Percentiles rank a stretch among this genome's conserved stretches.
Evolutionary conservation across 352 stramenopile genomes (phyloP).

Genomic region (Globisporangium nodosum): DNA sequence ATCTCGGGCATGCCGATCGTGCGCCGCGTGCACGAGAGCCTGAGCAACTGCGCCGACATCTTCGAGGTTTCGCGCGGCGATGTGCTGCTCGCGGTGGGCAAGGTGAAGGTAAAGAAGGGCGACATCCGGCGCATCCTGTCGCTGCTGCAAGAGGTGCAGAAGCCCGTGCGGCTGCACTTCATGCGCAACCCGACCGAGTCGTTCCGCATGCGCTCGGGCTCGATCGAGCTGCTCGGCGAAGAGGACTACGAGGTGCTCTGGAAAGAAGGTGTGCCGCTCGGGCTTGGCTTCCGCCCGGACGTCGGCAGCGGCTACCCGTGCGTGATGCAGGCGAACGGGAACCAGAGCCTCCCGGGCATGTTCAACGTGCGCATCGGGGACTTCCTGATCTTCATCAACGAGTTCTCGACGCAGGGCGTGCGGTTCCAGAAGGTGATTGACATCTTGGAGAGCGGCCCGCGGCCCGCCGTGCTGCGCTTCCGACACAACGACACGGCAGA

Average conservation of each 20-base stretch:
- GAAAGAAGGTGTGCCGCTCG: conserved; percentile 79
- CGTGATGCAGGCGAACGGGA: conserved; percentile 74
- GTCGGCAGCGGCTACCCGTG: conserved; percentile 70
- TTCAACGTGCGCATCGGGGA: conserved; percentile 82
- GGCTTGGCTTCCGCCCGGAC: conserved; percentile 74
- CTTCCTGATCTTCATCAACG: conserved; percentile 82
- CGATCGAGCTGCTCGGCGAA: conserved; percentile 68
- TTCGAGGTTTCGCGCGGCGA: conserved; percentile 80
- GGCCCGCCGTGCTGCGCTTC: conserved; percentile 75
- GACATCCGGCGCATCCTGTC: conserved; percentile 75
- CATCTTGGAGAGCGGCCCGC: conserved; percentile 73
- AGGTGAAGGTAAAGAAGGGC: conserved; percentile 71
- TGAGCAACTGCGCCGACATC: conserved; percentile 84
- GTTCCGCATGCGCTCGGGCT: conserved; percentile 60
- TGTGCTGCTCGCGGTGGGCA: conserved; percentile 69
- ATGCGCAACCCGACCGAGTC: conserved; percentile 66
- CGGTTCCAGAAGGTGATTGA: conserved; percentile 86
- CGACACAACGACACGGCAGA: conserved; percentile 73
- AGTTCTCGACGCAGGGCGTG: conserved; percentile 77
- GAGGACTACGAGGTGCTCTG: conserved; percentile 87
- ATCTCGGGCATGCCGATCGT: conserved; percentile 81
- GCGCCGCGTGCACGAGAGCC: conserved; percentile 78
- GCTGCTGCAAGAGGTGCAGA: conserved; percentile 78
- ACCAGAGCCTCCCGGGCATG: conserved; percentile 73
- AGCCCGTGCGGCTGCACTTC: conserved; percentile 74